Conservation (phyloP, 176 grass and related monocot genomes). For the Aegilops longissima region DNA sequence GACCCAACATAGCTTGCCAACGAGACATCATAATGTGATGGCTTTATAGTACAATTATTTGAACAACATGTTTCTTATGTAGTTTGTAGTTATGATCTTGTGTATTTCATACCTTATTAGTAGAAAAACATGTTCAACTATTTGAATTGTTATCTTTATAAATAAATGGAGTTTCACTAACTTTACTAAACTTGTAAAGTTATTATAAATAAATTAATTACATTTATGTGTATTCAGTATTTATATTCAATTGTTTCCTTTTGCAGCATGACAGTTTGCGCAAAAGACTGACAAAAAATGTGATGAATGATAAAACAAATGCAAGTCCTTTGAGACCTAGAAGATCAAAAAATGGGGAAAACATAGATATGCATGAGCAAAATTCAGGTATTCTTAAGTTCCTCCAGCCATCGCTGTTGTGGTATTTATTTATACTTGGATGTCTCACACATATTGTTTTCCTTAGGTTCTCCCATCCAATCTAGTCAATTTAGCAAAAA, state of each 20-base stretch:
- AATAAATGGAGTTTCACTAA: background rate
- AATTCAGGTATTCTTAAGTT: background rate
- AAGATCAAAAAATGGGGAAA: too few relatives aligned
- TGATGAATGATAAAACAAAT: background rate
- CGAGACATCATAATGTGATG: background rate
- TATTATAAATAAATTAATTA: background rate
- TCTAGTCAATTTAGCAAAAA: background rate
- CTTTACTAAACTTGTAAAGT: background rate
- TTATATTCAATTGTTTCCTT: background rate
- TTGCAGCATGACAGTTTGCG: constrained; percentile 8
- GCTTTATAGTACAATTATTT: background rate
- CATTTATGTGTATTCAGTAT: background rate
- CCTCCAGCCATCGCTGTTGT: background rate
- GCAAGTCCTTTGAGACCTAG: background rate
- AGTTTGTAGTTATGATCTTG: background rate
- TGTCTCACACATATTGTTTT: background rate
- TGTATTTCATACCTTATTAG: background rate
- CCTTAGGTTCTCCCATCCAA: background rate
- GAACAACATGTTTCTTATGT: background rate
- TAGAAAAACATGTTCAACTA: background rate
- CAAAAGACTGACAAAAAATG: background rate
- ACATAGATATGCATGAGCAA: too few relatives aligned
- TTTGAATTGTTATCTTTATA: background rate
- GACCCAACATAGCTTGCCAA: too few relatives aligned
- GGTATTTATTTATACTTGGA: background rate